Evolutionary conservation across 2,329 filamentous ascomycete genomes (phyloP).

Genomic region (Fusarium anthophilum): DNA sequence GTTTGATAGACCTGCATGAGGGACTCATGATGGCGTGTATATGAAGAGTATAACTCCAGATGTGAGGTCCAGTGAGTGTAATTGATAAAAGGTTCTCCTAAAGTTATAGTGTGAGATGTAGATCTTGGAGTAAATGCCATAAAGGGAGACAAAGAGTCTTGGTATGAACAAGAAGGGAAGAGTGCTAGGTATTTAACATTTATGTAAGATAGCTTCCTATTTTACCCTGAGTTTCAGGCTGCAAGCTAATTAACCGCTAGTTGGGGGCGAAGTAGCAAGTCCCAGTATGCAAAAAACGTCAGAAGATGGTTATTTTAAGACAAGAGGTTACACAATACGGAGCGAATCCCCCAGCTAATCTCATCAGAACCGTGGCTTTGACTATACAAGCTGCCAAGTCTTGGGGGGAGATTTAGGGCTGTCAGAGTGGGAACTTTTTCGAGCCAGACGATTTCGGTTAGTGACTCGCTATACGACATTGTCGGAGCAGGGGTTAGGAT

Average conservation of each 20-base stretch:
- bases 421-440: not conserved
- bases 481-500: not conserved
- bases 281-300: not conserved
- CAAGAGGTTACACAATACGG: not conserved
- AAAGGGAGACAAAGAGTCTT: not conserved
- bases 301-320: not conserved
- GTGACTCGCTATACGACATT: not conserved
- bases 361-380: not conserved
- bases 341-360: not conserved
- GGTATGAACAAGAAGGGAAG: not conserved
- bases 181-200: not conserved
- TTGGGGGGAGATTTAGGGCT: not conserved
- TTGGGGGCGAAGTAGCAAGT: not conserved
- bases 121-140: no score
- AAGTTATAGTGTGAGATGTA: not conserved
- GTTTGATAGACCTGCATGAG: conserved; percentile 22
- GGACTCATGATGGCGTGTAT: conserved; percentile 1
- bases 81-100: not conserved
- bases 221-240: not conserved
- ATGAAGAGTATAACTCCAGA: not conserved
- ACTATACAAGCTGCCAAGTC: not conserved
- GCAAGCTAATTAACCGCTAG: not conserved
- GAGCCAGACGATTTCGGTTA: not conserved
- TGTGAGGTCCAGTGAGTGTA: not conserved
- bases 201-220: not conserved